Base-by-base conservation (phyloP, 768 basidiomycete species). In the Suillus alpinus region DNA sequence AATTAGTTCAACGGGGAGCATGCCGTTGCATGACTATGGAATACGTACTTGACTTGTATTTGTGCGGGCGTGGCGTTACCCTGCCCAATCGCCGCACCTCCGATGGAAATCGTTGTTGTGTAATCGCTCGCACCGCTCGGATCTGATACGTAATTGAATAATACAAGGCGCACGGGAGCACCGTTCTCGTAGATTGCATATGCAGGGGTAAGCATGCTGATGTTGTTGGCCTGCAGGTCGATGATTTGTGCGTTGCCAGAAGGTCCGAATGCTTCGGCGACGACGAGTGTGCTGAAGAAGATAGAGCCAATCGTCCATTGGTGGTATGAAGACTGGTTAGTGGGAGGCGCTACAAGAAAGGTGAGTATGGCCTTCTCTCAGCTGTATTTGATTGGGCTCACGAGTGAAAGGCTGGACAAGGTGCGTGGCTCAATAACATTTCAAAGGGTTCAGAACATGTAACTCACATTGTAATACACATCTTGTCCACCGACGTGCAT, bases 171-270 rank as follows among this genome's bases (percentile, higher is more conserved):
- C 10, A 74, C 66, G 9, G 80, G 76, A 26, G 75, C 40, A 31
- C 83, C 84, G 59, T 87, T 81, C 68, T 93, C 89, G 70, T 92
- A 92, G 58, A 93, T 81, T 8, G 81, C 88, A 66, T 84, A 86
- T 1, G 81, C 40, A 70, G 77, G 71, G 52, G 73, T 75, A 61
- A 68, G 73, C 56, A 69, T 69, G 63, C 65, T 70, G 36, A 69
- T 67, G 31, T 52, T 56, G 47, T 63, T 67, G 26, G 68, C 62
- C 31, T 61, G 59, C 26, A 80, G 64, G 65, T 80, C 79, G 26
- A 76, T 67, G 14, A 80, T 69, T 63, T 73, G 76, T 13, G 74
- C 70, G 4, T 56, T 59, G 57, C 75, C 75, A 26, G 69, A 70
- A 43, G 71, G 63, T 16, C 77, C 77, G 51, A 80, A 71, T 12